Base-by-base conservation (phyloP, 2,329 filamentous ascomycete genomes). In the Paramyrothecium roridum region DNA sequence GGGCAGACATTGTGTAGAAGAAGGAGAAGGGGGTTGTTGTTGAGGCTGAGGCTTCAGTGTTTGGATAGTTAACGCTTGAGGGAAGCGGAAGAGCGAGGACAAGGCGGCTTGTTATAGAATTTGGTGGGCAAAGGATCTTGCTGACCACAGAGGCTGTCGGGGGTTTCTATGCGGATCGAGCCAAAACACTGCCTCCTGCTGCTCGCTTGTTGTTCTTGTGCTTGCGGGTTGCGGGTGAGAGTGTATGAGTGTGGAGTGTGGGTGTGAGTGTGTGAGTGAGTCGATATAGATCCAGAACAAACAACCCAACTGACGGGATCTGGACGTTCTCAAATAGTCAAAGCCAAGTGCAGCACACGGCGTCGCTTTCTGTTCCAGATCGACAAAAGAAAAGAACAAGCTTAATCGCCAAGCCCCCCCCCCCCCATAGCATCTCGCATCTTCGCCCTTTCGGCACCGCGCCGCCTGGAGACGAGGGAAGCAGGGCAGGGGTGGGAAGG, bases 1-100 rank as follows among this genome's bases (percentile, higher is more conserved):
- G 26, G 22, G n/a, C 20, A 48, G 57, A 55, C 52, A 59, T 60
- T 48, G 37, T 50, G 48, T 13, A 8, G 48, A 19, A n/a, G n/a
- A n/a, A n/a, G n/a, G n/a, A n/a, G n/a, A n/a, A n/a, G n/a, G n/a
- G n/a, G n/a, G n/a, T n/a, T n/a, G n/a, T n/a, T n/a, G n/a, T n/a
- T n/a, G n/a, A n/a, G n/a, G n/a, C n/a, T n/a, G n/a, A n/a, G n/a
- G n/a, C n/a, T n/a, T n/a, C n/a, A n/a, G n/a, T n/a, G n/a, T n/a
- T n/a, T n/a, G n/a, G n/a, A n/a, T n/a, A n/a, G n/a, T n/a, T n/a
- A n/a, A n/a, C n/a, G n/a, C n/a, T n/a, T n/a, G n/a, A n/a, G n/a
- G n/a, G n/a, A n/a, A n/a, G 26, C 26, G 10, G 26, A 30, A 4
- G 26, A 30, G 26, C 26, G 26, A 30, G 26, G 26, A 30, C 10